These are phyloP conservation scores for Nemania diffusa DNA, from an alignment of 2,329 filamentous ascomycete species.

Conservation along the genomic window DNA sequence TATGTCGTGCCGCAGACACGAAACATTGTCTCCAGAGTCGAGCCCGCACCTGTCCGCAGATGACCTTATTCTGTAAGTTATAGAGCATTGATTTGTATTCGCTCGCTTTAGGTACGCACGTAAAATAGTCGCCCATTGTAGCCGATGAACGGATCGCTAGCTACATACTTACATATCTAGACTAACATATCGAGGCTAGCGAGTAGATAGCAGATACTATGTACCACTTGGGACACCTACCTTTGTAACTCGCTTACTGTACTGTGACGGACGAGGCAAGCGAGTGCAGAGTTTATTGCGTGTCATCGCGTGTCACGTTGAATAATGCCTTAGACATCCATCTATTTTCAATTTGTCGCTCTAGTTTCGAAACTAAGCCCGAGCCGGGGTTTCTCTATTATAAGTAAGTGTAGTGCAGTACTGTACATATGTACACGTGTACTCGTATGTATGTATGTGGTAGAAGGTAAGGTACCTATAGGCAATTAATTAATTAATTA, in stretches of 20 bases:
- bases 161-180: neutral
- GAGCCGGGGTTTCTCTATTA: neutral
- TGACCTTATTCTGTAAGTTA: neutral
- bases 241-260: constrained; percentile 29
- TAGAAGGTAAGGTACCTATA: neutral
- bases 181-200: neutral
- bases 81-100: constrained; percentile 7
- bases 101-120: neutral
- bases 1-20: constrained; percentile 24
- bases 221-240: neutral
- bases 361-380: neutral
- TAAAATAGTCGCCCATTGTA: constrained; percentile 4
- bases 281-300: neutral
- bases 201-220: neutral
- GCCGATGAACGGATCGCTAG: neutral
- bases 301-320: neutral
- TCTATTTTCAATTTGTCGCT: neutral
- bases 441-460: neutral
- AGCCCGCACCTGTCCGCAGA: constrained; percentile 32
- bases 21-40: constrained; percentile 20
- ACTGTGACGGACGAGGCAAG: constrained; percentile 2
- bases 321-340: neutral
- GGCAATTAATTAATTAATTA: no score
- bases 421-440: neutral
- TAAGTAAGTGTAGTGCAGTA: no score